Evolutionary conservation across 495 filamentous ascomycete species (phyloP).

Genomic region (Aspergillus funiculosus): DNA sequence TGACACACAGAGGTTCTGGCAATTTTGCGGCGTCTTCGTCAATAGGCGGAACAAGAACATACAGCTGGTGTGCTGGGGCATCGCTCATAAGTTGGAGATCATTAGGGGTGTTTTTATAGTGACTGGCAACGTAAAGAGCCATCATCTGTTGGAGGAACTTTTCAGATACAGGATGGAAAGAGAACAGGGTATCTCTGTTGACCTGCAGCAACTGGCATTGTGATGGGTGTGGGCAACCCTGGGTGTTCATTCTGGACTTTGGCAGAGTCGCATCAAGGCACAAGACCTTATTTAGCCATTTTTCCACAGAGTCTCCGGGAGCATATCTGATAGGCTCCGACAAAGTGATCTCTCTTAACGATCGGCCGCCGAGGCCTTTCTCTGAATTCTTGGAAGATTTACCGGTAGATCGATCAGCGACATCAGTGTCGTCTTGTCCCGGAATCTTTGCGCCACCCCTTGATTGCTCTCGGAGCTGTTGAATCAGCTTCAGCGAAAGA

Average conservation of each 20-base stretch:
- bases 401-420: constrained; percentile 68
- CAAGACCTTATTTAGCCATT: constrained; percentile 92
- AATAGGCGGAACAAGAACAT: constrained; percentile 86
- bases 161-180: constrained; percentile 94
- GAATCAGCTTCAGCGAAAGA: constrained; percentile 91
- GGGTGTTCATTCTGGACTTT: constrained; percentile 63
- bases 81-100: constrained; percentile 97
- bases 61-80: constrained; percentile 94
- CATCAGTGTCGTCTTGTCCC: constrained; percentile 51
- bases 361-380: constrained; percentile 60
- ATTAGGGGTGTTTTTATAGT: constrained; percentile 98
- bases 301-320: constrained; percentile 84
- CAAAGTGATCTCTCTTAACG: constrained; percentile 88
- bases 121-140: constrained; percentile 92
- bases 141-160: constrained; percentile 99
- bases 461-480: constrained; percentile 93
- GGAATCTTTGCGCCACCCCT: constrained; percentile 48
- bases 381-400: constrained; percentile 60
- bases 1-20: constrained; percentile 89
- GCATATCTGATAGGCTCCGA: constrained; percentile 93
- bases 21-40: constrained; percentile 68
- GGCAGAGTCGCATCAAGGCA: constrained; percentile 89
- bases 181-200: constrained; percentile 96
- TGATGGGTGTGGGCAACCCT: constrained; percentile 83
- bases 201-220: constrained; percentile 88